Conservation (phyloP, 2,329 filamentous ascomycete species). For the Teratosphaeria viscida region DNA sequence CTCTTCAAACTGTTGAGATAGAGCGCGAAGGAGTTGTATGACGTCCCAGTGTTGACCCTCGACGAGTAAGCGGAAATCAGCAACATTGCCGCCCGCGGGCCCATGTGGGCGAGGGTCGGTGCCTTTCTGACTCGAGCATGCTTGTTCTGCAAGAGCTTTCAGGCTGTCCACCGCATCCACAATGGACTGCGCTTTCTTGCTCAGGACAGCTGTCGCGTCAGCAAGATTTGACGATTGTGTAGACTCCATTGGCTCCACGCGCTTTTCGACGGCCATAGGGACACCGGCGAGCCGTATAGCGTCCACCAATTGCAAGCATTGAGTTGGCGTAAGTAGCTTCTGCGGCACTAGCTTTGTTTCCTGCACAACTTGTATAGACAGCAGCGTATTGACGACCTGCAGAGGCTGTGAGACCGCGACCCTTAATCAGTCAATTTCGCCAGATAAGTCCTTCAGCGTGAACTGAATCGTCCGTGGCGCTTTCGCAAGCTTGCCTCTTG, state of each 20-base stretch:
- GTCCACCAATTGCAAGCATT: neutral
- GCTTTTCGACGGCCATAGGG: neutral
- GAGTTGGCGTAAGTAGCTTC: neutral
- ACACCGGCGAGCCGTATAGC: neutral
- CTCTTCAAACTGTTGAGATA: neutral
- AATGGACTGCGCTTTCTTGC: neutral
- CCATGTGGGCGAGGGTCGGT: neutral
- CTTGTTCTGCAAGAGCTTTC: neutral
- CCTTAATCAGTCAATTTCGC: neutral
- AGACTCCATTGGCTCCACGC: neutral
- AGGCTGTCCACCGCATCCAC: neutral
- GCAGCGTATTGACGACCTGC: neutral
- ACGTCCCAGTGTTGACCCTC: neutral
- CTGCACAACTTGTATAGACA: neutral
- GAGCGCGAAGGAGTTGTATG: neutral
- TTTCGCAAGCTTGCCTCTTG: neutral
- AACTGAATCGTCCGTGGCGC: neutral
- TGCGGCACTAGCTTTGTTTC: neutral
- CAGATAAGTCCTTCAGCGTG: neutral
- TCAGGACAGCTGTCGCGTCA: neutral
- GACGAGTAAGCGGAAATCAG: neutral
- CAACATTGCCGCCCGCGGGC: neutral
- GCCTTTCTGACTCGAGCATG: neutral
- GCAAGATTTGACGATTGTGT: neutral
- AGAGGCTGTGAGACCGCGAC: neutral